phyloP scores from a whole-genome alignment of 129 eudicot genomes.

The Sambucus nigra region DNA sequence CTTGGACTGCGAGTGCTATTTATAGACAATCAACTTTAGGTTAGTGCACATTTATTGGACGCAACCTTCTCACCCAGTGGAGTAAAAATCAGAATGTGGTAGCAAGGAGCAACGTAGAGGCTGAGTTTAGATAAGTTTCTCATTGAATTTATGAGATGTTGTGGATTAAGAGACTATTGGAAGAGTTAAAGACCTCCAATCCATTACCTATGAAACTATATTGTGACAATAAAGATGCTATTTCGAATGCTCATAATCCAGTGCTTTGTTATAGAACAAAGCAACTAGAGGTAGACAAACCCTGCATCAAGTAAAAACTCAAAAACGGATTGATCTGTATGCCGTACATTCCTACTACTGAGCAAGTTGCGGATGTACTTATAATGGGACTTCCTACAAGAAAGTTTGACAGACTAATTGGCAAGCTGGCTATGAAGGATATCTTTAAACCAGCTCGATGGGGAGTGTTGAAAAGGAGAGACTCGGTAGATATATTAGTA shows the following conservation, averaged over 20 bases:
- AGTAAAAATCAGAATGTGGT: constrained; percentile 19
- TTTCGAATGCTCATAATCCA: not conserved
- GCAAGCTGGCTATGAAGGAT: too few relatives aligned
- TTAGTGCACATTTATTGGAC: not conserved
- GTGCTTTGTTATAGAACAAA: constrained; percentile 2
- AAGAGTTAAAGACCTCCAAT: not conserved
- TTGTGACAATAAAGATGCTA: constrained; percentile 1
- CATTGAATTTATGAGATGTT: constrained; percentile 5
- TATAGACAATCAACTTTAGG: constrained; percentile 2
- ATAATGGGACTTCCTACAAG: too few relatives aligned
- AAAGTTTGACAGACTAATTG: too few relatives aligned
- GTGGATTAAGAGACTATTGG: constrained; percentile 7
- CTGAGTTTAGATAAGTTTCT: constrained; percentile 12
- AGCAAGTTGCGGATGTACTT: too few relatives aligned
- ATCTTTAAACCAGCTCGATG: too few relatives aligned
- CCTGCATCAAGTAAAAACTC: too few relatives aligned
- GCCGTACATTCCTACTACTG: too few relatives aligned
- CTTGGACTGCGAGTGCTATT: not conserved
- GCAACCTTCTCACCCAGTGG: constrained; percentile 5
- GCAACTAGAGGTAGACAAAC: not conserved
- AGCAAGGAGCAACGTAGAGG: constrained; percentile 10
- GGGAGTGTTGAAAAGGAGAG: too few relatives aligned
- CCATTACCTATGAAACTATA: not conserved
- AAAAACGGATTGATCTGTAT: too few relatives aligned
- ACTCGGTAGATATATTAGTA: too few relatives aligned